phyloP scores from a whole-genome alignment of 164 flowering plant genomes.

The Kingdonia uniflora region DNA sequence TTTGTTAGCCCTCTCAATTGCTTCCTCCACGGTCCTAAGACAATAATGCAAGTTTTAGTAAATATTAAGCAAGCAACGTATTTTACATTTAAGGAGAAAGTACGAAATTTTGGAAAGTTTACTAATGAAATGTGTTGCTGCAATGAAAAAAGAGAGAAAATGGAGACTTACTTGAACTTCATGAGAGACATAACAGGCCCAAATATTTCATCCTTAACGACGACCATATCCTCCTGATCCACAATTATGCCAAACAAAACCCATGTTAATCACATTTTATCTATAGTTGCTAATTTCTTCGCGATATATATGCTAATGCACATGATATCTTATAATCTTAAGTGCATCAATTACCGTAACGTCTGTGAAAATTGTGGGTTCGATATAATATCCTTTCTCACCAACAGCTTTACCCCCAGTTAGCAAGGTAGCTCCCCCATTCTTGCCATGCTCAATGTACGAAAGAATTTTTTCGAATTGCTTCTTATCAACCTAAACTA shows the following conservation, averaged over 20 bases:
- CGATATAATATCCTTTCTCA: conserved; percentile 48
- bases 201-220: conserved; percentile 64
- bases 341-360: conserved; percentile 38
- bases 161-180: conserved; percentile 62
- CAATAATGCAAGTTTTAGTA: not conserved
- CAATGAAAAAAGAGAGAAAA: not conserved
- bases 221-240: conserved; percentile 57
- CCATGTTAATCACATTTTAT: too few relatives aligned
- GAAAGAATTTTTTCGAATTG: conserved; percentile 43
- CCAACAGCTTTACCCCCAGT: conserved; percentile 35
- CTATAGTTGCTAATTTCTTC: not conserved
- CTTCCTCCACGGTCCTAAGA: conserved; percentile 61
- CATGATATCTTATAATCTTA: not conserved
- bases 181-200: conserved; percentile 70
- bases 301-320: not conserved
- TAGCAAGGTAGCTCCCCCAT: conserved; percentile 56
- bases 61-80: too few relatives aligned
- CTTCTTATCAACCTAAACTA: conserved; percentile 35
- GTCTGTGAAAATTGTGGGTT: conserved; percentile 58
- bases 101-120: too few relatives aligned
- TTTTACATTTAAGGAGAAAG: too few relatives aligned
- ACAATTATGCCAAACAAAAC: not conserved
- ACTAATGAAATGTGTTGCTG: too few relatives aligned
- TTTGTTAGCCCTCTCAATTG: conserved; percentile 46
- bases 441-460: conserved; percentile 52